Percentiles rank a stretch among this genome's conserved stretches.
phyloP scores from a whole-genome alignment of 1,284 basidiomycete species.

The Polyporus tsugae region DNA sequence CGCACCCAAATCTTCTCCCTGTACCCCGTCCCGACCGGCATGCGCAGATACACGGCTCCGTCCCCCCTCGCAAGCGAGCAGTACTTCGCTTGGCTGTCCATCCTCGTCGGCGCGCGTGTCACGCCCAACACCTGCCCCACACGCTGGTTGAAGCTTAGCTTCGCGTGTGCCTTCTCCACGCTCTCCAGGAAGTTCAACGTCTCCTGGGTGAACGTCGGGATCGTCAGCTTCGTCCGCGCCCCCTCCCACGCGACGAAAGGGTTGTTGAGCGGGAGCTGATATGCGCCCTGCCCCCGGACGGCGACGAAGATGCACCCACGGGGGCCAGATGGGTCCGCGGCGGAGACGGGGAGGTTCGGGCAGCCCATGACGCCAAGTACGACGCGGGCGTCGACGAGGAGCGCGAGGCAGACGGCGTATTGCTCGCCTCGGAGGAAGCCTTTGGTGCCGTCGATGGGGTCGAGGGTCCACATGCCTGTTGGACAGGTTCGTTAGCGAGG shows the following conservation, averaged over 20 bases:
- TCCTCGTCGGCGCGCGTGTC: conserved; percentile 75
- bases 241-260: conserved; percentile 23
- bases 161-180: conserved; percentile 92
- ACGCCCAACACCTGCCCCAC: conserved; percentile 80
- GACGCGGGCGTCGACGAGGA: conserved; percentile 87
- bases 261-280: conserved; percentile 61
- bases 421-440: conserved; percentile 97
- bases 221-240: conserved; percentile 54
- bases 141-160: conserved; percentile 82
- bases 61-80: conserved; percentile 89
- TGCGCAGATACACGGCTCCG: conserved; percentile 89
- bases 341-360: conserved; percentile 86
- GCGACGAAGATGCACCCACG: conserved; percentile 88
- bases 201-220: conserved; percentile 44
- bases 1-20: conserved; percentile 58
- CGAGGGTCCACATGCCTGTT: conserved; percentile 88
- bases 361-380: conserved; percentile 95
- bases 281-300: conserved; percentile 82
- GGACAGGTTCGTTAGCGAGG: neutral
- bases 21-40: conserved; percentile 74
- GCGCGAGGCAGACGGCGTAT: conserved; percentile 95
- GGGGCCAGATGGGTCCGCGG: conserved; percentile 62
- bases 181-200: conserved; percentile 82
- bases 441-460: conserved; percentile 94
- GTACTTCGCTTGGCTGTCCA: conserved; percentile 99